Conservation (phyloP, 352 stramenopile species). For the Labyrinthula sp. region DNA sequence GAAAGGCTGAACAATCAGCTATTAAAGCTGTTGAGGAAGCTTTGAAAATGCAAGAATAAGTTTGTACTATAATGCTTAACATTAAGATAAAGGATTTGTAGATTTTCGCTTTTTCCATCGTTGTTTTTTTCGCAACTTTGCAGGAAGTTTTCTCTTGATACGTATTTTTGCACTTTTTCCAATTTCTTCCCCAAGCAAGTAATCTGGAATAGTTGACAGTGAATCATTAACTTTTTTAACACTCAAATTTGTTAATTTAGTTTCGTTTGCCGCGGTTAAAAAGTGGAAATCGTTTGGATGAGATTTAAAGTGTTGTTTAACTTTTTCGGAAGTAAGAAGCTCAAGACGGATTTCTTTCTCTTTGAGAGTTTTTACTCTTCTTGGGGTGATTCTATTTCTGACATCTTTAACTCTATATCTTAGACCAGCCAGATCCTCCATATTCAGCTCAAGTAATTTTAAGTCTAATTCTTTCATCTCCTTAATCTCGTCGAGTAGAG, state of each 20-base stretch:
- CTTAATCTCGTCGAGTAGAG: constrained; percentile 65
- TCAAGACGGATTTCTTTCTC: constrained; percentile 86
- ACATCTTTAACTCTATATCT: constrained; percentile 89
- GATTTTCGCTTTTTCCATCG: too few relatives aligned
- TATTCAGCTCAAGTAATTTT: constrained; percentile 74
- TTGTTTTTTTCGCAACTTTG: too few relatives aligned
- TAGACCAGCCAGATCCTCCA: constrained; percentile 93
- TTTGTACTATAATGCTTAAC: too few relatives aligned
- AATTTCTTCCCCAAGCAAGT: constrained; percentile 23
- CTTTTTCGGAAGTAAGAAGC: constrained; percentile 87
- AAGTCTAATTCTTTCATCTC: constrained; percentile 46
- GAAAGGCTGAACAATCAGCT: too few relatives aligned
- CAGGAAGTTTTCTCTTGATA: background rate
- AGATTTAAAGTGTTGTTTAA: constrained; percentile 84
- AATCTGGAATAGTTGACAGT: constrained; percentile 13
- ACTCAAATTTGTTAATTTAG: background rate
- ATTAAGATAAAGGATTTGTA: too few relatives aligned
- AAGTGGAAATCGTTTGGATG: constrained; percentile 78
- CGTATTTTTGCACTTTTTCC: constrained; percentile 3
- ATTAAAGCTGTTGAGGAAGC: too few relatives aligned
- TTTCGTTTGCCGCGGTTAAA: constrained; percentile 32
- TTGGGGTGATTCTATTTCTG: constrained; percentile 68
- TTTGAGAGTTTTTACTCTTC: constrained; percentile 75
- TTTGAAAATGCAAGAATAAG: too few relatives aligned
- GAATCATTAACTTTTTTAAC: too few relatives aligned